Percentiles rank a stretch among this genome's conserved stretches.
Evolutionary conservation across 1,139 yeast genomes (phyloP).

Genomic region (Meyerozyma sp.): DNA sequence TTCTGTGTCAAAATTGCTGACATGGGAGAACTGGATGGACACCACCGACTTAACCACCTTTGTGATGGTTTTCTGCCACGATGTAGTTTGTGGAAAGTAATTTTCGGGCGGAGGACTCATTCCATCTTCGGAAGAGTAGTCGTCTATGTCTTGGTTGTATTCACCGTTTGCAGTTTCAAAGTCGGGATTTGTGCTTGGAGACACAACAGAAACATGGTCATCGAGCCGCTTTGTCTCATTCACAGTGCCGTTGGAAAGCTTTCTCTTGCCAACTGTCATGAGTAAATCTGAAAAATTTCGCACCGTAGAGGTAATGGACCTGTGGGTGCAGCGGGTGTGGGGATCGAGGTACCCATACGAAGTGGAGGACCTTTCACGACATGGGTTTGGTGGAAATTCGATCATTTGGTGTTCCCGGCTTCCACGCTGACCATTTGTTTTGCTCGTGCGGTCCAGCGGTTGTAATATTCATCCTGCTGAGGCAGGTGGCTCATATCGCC

Average conservation of each 20-base stretch:
- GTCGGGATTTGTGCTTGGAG: background rate
- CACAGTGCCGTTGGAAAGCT: background rate
- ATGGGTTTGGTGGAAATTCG: no score
- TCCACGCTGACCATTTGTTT: background rate
- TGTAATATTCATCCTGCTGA: conserved; percentile 25
- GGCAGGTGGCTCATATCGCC: conserved; percentile 20
- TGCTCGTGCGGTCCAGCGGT: conserved; percentile 25
- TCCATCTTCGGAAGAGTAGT: background rate
- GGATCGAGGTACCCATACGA: background rate
- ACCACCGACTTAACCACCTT: conserved; percentile 83
- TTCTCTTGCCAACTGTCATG: conserved; percentile 1
- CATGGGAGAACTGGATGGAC: conserved; percentile 83
- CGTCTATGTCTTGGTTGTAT: background rate
- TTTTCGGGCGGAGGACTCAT: background rate
- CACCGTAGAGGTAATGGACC: background rate
- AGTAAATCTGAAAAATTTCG: background rate
- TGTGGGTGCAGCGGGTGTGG: background rate
- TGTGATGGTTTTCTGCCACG: conserved; percentile 80
- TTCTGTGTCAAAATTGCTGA: conserved; percentile 85
- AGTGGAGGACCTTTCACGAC: no score
- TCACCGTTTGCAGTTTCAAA: background rate
- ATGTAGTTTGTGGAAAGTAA: background rate
- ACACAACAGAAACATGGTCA: background rate
- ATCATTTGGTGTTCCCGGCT: background rate
- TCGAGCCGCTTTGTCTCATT: background rate